phyloP scores from a whole-genome alignment of 495 filamentous ascomycete species.

The Talaromyces nanjingensis region DNA sequence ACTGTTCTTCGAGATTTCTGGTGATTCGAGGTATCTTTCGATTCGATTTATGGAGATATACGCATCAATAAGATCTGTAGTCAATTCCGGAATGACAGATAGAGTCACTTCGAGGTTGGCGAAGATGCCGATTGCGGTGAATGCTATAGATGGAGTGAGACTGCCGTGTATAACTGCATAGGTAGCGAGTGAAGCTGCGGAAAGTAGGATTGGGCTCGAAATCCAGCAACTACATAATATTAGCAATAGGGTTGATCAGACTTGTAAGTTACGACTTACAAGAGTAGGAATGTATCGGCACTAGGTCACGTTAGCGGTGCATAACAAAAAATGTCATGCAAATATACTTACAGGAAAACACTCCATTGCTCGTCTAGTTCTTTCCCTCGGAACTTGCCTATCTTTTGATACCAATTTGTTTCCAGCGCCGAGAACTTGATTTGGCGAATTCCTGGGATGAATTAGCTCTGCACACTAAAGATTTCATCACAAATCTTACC shows the following conservation, averaged over 20 bases:
- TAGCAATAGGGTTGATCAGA: background rate
- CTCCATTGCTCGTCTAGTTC: slow-evolving; percentile 63
- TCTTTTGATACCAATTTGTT: slow-evolving; percentile 68
- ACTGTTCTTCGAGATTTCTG: slow-evolving; percentile 56
- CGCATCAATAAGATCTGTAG: slow-evolving; percentile 60
- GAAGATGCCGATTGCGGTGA: slow-evolving; percentile 73
- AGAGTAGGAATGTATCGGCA: background rate
- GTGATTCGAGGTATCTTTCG: slow-evolving; percentile 58
- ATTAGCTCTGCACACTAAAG: background rate
- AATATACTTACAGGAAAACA: slow-evolving; percentile 27
- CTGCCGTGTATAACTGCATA: slow-evolving; percentile 57
- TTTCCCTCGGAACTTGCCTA: slow-evolving; percentile 53
- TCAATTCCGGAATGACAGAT: slow-evolving; percentile 65
- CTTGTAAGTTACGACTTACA: background rate
- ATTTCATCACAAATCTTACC: slow-evolving; percentile 25
- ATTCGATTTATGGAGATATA: slow-evolving; percentile 70
- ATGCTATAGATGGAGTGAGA: slow-evolving; percentile 68
- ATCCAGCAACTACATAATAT: slow-evolving; percentile 52
- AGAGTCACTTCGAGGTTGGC: slow-evolving; percentile 62
- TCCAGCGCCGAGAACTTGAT: slow-evolving; percentile 88
- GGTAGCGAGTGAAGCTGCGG: slow-evolving; percentile 60
- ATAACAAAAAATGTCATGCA: slow-evolving; percentile 34
- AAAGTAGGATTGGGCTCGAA: slow-evolving; percentile 63
- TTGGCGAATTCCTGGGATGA: slow-evolving; percentile 54
- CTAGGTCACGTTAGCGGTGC: background rate